Conservation (phyloP, 2,329 filamentous ascomycete species). For the Macroventuria anomochaeta region DNA sequence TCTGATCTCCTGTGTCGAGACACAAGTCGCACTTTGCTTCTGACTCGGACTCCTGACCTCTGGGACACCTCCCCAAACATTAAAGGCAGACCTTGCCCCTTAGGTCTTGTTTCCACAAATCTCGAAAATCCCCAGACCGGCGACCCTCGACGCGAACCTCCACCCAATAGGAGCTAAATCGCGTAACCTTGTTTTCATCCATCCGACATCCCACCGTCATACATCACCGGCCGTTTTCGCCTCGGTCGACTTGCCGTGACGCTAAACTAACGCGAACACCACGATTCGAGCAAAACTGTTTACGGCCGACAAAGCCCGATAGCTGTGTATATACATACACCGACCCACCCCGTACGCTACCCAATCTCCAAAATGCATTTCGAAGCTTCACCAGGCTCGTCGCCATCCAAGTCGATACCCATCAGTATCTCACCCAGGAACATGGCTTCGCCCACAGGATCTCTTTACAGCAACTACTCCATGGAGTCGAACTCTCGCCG, state of each 20-base stretch:
- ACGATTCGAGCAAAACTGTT: constrained; percentile 19
- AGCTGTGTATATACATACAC: constrained; percentile 34
- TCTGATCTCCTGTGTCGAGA: constrained; percentile 35
- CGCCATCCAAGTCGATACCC: constrained; percentile 48
- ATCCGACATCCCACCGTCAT: constrained; percentile 33
- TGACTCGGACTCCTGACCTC: constrained; percentile 46
- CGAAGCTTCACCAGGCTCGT: constrained; percentile 45
- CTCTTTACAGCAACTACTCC: constrained; percentile 47
- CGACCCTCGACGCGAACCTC: constrained; percentile 15
- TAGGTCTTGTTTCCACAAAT: constrained; percentile 18
- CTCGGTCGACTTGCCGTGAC: constrained; percentile 40
- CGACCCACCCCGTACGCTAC: constrained; percentile 35
- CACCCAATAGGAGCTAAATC: constrained; percentile 25
- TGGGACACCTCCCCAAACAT: constrained; percentile 13
- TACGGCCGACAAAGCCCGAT: constrained; percentile 35
- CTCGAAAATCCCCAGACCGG: constrained; percentile 13
- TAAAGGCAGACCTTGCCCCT: constrained; percentile 17
- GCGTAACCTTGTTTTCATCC: constrained; percentile 25
- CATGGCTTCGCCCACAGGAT: constrained; percentile 47
- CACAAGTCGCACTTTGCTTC: constrained; percentile 40
- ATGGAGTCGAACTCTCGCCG: constrained; percentile 36
- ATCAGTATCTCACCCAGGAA: constrained; percentile 45
- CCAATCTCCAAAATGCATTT: constrained; percentile 41
- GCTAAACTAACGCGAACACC: constrained; percentile 26
- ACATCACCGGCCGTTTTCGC: constrained; percentile 34